A percentile compares a stretch with the other conserved stretches of the same genome.
phyloP scores from a whole-genome alignment of 2,329 filamentous ascomycete genomes.

The Stachybotrys echinatus region DNA sequence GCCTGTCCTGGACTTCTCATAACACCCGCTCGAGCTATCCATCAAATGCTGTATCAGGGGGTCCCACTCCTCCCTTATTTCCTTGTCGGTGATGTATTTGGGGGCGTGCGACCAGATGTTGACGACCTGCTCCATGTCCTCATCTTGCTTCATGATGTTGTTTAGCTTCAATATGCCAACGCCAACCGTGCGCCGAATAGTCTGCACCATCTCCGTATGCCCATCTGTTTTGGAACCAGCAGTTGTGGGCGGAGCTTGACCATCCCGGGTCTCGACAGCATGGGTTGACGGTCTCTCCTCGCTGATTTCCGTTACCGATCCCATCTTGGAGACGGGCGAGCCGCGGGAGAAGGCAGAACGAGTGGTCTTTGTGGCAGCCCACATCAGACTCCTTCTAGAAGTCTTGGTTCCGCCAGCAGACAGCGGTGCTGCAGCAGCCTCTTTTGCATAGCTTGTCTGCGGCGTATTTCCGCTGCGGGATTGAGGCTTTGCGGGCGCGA shows the following conservation, averaged over 20 bases:
- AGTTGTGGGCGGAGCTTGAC: conserved; percentile 44
- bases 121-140: conserved; percentile 70
- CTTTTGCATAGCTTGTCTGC: conserved; percentile 35
- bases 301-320: conserved; percentile 49
- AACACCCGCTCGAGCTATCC: conserved; percentile 66
- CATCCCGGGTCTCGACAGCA: conserved; percentile 38
- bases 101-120: conserved; percentile 68
- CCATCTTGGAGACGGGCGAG: conserved; percentile 42
- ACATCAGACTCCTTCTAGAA: conserved; percentile 63
- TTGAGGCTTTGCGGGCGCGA: conserved; percentile 37
- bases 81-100: conserved; percentile 48
- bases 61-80: conserved; percentile 64
- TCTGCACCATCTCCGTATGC: conserved; percentile 17
- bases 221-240: conserved; percentile 40
- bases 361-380: conserved; percentile 56
- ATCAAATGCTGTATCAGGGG: conserved; percentile 68
- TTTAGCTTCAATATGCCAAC: conserved; percentile 76
- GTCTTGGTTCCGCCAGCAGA: conserved; percentile 46
- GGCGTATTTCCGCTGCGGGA: conserved; percentile 46
- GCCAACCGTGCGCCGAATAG: conserved; percentile 57
- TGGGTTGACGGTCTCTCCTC: conserved; percentile 32
- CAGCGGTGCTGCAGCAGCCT: conserved; percentile 38
- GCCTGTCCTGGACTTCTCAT: conserved; percentile 65
- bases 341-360: conserved; percentile 50
- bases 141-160: conserved; percentile 63